Evolutionary conservation across 179 eudicot species (phyloP), one percentile per base, ranked within the genome.

Genomic region (Beta lomatogona): DNA sequence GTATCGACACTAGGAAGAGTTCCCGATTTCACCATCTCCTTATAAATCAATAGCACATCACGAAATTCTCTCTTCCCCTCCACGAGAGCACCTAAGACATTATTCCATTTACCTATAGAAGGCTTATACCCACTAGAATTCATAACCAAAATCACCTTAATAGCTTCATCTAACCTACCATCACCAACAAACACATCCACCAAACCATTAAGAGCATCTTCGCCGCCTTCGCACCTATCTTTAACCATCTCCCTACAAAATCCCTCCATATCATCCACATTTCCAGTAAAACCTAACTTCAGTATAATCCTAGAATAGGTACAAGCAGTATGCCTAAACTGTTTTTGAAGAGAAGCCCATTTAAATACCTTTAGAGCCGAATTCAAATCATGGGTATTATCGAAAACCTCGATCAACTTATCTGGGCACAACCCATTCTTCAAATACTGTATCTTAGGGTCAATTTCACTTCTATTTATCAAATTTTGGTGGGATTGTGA

Each of bases 11-110:
- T 83, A 6, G 95, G 97, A 76, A 75, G 77, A 83, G 73, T 82
- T 73, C 89, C 85, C 1, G 90, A 86, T 78, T 91, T 93, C 83
- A 91, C 95, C 95, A 91, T 88, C 79, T 93, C 95, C 87, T 91
- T 90, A 63, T 93, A 93, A 15, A 93, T 84, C 73, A 90, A 82
- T 76, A 91, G 48, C 19, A 91, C 85, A 53, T 90, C 86, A 31
- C 86, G 82, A 82, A 91, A 89, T 36, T 80, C 93, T 74, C 85
- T 83, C 79, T 86, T 84, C 22, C 54, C 88, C 81, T 85, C 84
- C 48, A 93, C 90, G 70, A 93, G 78, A 21, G 91, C 92, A 82
- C 88, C 80, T 79, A 92, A 71, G 64, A 93, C 71, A 75, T 58
- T 75, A 79, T 93, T 93, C 76, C 86, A 87, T 66, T 82, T 79